Percentiles rank a stretch among this genome's conserved stretches.
phyloP scores from a whole-genome alignment of 805 yeast genomes.

The Cyberlindnera amylophila region DNA sequence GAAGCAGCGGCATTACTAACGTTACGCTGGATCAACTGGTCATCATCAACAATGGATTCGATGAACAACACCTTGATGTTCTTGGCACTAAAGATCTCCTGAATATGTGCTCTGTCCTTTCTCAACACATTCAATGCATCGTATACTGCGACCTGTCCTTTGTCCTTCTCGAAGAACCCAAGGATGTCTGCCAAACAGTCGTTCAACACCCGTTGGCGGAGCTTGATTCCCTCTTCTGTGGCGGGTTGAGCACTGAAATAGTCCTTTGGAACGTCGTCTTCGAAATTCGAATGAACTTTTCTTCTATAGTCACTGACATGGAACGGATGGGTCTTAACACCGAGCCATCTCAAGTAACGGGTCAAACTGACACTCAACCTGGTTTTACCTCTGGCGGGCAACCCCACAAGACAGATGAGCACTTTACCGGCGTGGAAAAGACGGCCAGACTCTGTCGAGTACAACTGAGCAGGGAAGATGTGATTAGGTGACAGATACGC shows the following conservation, averaged over 20 bases:
- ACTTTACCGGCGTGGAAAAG: slow-evolving; percentile 95
- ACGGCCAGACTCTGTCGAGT: slow-evolving; percentile 88
- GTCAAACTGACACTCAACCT: slow-evolving; percentile 88
- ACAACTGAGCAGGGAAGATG: slow-evolving; percentile 87
- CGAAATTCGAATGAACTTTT: slow-evolving; percentile 30
- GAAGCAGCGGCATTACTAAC: slow-evolving; percentile 82
- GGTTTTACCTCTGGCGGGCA: slow-evolving; percentile 96
- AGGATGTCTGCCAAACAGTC: slow-evolving; percentile 68
- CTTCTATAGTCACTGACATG: slow-evolving; percentile 92
- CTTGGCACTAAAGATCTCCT: slow-evolving; percentile 46
- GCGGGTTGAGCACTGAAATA: slow-evolving; percentile 58
- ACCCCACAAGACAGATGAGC: slow-evolving; percentile 82
- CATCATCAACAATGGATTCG: slow-evolving; percentile 81
- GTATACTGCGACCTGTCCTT: slow-evolving; percentile 93
- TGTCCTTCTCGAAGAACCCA: slow-evolving; percentile 64
- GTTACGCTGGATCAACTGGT: slow-evolving; percentile 62
- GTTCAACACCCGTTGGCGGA: slow-evolving; percentile 56
- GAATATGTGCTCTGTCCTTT: slow-evolving; percentile 58
- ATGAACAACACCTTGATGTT: slow-evolving; percentile 80
- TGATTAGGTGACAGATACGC: slow-evolving; percentile 54
- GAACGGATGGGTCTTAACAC: slow-evolving; percentile 87
- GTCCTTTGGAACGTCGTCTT: slow-evolving; percentile 58
- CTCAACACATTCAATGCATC: slow-evolving; percentile 91
- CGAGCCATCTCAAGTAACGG: slow-evolving; percentile 91
- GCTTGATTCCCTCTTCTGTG: slow-evolving; percentile 42